phyloP scores from a whole-genome alignment of 169 alveolate species.

The Cryptosporidium sp. region DNA sequence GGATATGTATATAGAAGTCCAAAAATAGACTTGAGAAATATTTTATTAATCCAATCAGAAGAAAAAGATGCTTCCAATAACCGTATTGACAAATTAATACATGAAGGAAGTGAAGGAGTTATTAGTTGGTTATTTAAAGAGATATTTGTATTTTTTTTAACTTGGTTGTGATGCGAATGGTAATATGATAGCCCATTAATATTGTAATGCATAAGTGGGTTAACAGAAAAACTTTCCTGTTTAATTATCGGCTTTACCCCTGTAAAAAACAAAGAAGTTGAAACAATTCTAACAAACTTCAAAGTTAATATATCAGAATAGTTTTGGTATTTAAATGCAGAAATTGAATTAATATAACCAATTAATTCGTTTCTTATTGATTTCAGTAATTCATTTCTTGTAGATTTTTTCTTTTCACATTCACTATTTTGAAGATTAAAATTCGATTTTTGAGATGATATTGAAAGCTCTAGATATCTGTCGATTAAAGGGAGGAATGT shows the following conservation, averaged over 20 bases:
- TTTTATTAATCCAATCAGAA: conserved; percentile 59
- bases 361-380: conserved; percentile 48
- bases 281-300: conserved; percentile 30
- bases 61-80: conserved; percentile 40
- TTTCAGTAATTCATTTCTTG: conserved; percentile 25
- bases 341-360: conserved; percentile 26
- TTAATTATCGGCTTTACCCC: conserved; percentile 42
- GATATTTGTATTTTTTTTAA: background rate
- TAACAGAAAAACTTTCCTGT: background rate
- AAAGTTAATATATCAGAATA: conserved; percentile 11
- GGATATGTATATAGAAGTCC: conserved; percentile 69
- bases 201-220: background rate
- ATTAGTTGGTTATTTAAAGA: conserved; percentile 6
- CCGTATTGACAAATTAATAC: conserved; percentile 65
- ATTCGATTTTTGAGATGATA: conserved; percentile 13
- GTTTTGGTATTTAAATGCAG: background rate
- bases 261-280: conserved; percentile 56
- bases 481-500: conserved; percentile 57
- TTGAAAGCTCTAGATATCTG: conserved; percentile 63
- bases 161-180: conserved; percentile 22
- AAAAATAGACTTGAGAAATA: conserved; percentile 47
- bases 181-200: conserved; percentile 32
- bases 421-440: background rate
- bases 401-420: background rate
- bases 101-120: conserved; percentile 39